Base-by-base conservation (phyloP, 169 alveolate genomes). In the Miamiensis avidus region DNA sequence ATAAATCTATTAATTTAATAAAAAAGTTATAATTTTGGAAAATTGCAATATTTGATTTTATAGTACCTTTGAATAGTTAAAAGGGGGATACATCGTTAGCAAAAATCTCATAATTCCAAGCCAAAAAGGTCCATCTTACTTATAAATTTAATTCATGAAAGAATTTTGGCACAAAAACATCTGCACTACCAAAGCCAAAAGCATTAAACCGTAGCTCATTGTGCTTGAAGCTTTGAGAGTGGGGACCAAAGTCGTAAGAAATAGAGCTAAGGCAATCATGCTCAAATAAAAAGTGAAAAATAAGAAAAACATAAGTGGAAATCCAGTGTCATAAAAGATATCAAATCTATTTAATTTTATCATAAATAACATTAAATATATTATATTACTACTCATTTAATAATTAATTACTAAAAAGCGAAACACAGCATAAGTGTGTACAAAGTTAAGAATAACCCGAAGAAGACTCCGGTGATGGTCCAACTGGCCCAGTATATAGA, bases 401-500 rank as follows among this genome's bases (percentile, higher is more conserved):
- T 11, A 49, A 49, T 49, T 11, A 49, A 11, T 49, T 49, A 83
- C 30, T 85, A 29, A 75, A 83, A 87, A 0, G 65, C 31, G 15
- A 34, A 28, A 0, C 89, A 91, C 15, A 81, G 76, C 30, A 84
- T 30, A 28, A 87, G 72, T 31, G 83, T 65, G 6, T 49, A 73
- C 31, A 33, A 30, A n/a, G 94, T 74, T 1, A 82, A 29, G 6
- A 87, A 65, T 0, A 87, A 31, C 16, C 84, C 78, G n/a, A 87
- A 69, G 6, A 84, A 16, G n/a, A 84, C 76, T 29, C 86, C 90
- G 27, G 89, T 83, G 25, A 90, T 65, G 64, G 77, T 75, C 92
- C 94, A 90, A 64, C 89, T 77, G 20, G 85, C 29, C 89, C 90
- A 90, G 78, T 78, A 90, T 0, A 82, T 74, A 75, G 81, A 34